Conservation (phyloP, 2,329 filamentous ascomycete species). For the Fusarium staphyleae region DNA sequence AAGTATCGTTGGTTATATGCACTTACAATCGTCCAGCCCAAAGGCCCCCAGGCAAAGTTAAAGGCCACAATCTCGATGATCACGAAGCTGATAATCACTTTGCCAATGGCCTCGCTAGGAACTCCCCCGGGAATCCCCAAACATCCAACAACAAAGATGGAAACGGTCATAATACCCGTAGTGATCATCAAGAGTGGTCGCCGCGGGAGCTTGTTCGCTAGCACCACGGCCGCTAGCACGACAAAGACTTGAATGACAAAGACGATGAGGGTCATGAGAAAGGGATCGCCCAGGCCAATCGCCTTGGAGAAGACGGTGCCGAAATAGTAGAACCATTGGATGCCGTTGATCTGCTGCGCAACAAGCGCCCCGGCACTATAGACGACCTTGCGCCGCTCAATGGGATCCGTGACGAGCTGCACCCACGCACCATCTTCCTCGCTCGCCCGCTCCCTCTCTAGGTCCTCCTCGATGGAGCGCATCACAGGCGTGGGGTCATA, state of each 20-base stretch:
- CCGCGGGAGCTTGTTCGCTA: slow-evolving; percentile 51
- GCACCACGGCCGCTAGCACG: slow-evolving; percentile 48
- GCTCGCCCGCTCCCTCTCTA: slow-evolving; percentile 47
- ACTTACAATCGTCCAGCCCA: slow-evolving; percentile 48
- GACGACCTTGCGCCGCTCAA: slow-evolving; percentile 56
- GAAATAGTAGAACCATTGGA: slow-evolving; percentile 56
- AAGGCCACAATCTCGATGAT: slow-evolving; percentile 53
- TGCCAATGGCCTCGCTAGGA: slow-evolving; percentile 42
- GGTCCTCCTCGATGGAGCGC: slow-evolving; percentile 53
- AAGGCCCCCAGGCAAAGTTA: slow-evolving; percentile 54
- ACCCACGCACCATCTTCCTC: slow-evolving; percentile 48
- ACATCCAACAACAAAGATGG: slow-evolving; percentile 52
- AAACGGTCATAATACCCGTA: slow-evolving; percentile 49
- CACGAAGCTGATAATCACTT: slow-evolving; percentile 52
- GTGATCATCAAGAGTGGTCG: slow-evolving; percentile 49
- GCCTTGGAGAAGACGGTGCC: slow-evolving; percentile 53
- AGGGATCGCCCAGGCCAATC: slow-evolving; percentile 51
- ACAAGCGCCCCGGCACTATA: slow-evolving; percentile 53
- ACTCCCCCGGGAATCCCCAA: slow-evolving; percentile 47
- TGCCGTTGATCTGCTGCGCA: slow-evolving; percentile 58
- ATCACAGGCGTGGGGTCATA: slow-evolving; percentile 47
- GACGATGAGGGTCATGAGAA: slow-evolving; percentile 52
- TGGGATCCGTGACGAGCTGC: slow-evolving; percentile 51
- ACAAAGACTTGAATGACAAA: slow-evolving; percentile 53
- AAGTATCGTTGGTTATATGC: too few species aligned